Percentiles rank a stretch among this genome's conserved stretches.
phyloP scores from a whole-genome alignment of 2,329 filamentous ascomycete genomes.

The Ascochyta pisi region DNA sequence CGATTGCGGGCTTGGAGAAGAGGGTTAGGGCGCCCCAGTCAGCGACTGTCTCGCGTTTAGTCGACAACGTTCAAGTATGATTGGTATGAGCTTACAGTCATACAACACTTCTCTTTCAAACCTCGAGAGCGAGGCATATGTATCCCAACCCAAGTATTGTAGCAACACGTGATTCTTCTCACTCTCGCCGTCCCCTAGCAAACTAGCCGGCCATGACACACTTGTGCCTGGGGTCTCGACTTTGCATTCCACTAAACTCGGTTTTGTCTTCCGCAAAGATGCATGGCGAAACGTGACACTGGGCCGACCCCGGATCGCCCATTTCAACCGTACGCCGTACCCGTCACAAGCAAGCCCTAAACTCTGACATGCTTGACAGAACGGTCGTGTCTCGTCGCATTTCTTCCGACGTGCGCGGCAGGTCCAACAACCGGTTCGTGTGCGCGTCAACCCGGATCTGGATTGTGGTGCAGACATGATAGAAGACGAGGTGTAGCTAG shows the following conservation, averaged over 20 bases:
- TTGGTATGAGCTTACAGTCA: conserved; percentile 3
- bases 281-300: conserved; percentile 3
- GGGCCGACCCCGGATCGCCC: conserved; percentile 8
- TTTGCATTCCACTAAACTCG: neutral
- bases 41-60: conserved; percentile 2
- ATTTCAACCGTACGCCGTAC: conserved; percentile 12
- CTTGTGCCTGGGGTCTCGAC: neutral
- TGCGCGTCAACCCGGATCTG: conserved; percentile 6
- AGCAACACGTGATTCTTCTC: conserved; percentile 6
- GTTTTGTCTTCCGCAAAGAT: conserved; percentile 4
- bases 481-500: conserved; percentile 12
- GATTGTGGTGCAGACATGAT: conserved; percentile 7
- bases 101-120: conserved; percentile 16
- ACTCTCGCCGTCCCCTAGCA: neutral
- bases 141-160: conserved; percentile 4
- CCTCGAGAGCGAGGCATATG: neutral
- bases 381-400: conserved; percentile 9
- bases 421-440: conserved; percentile 12
- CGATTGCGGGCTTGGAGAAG: conserved; percentile 4
- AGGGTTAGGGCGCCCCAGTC: conserved; percentile 16
- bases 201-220: neutral
- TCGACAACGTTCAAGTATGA: neutral
- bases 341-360: conserved; percentile 14
- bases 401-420: conserved; percentile 17
- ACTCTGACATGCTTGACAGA: conserved; percentile 3